These are phyloP conservation scores for Stachybotrys elegans DNA, from an alignment of 2,329 filamentous ascomycete genomes.

Conservation along the genomic window DNA sequence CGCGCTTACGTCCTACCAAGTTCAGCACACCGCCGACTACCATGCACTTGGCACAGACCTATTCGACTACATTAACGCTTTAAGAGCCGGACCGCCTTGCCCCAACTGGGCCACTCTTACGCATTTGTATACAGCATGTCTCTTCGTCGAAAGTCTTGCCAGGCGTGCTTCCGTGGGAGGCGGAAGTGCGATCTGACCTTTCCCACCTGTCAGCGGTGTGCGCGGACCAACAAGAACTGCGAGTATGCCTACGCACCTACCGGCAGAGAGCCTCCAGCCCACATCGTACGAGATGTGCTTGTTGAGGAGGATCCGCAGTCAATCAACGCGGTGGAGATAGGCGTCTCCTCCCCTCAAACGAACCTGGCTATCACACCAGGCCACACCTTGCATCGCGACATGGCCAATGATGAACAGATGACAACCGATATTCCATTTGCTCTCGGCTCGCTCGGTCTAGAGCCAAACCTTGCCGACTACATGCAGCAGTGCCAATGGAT, in stretches of 20 bases:
- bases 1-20: no score
- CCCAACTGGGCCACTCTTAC: no score
- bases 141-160: conserved; percentile 9
- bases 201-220: conserved; percentile 6
- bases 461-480: neutral
- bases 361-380: no score
- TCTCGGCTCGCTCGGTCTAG: conserved; percentile 3
- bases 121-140: conserved; percentile 8
- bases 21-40: no score
- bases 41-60: no score
- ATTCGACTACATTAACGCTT: no score
- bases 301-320: neutral
- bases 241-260: conserved; percentile 8
- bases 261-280: no score
- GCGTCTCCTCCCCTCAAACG: neutral
- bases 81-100: no score
- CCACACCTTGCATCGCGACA: no score
- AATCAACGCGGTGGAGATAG: neutral
- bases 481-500: neutral
- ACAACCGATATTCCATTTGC: conserved; percentile 1
- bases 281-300: no score
- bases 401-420: no score
- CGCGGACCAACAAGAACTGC: conserved; percentile 5
- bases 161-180: conserved; percentile 6
- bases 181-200: conserved; percentile 9